Base-by-base conservation (phyloP, 108 stramenopile genomes). In the Nitzschia sp. region DNA sequence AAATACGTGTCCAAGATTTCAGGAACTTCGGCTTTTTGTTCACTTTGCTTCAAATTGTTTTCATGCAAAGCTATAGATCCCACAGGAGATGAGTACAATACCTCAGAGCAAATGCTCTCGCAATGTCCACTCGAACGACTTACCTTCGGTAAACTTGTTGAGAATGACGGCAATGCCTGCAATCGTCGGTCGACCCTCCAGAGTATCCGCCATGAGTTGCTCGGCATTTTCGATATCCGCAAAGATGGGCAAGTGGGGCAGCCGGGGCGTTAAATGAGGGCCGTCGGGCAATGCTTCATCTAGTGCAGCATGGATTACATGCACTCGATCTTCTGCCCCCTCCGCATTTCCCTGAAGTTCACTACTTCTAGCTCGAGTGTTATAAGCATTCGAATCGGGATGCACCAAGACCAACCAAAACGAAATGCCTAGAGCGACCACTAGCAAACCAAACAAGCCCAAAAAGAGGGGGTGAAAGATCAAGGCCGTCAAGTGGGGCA, bases 151-250 rank as follows among this genome's bases (percentile, higher is more conserved):
- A 58, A 83, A 85, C 25, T 80, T 46, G 70, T 85, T 75, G 9
- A 89, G 53, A 0, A 86, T 67, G 59, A 63, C 81, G 23, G 67
- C 54, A 28, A 87, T 74, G 0, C 86, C 86, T 0, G 88, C 81
- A 32, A 89, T 68, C 61, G 88, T 89, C 19, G 86, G 82, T 33
- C 69, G 80, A 0, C 54, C 57, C 13, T 48, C 1, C 28, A 88
- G 17, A 11, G 80, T 83, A 33, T 80, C 84, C 19, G 49, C 24
- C 0, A 65, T 66, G n/a, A 88, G 63, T 34, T 61, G 21, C 2
- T 74, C 33, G 1, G 63, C 66, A 59, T 81, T 57, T 26, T 54
- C 46, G 24, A 83, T 72, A 2, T 33, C 45, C n/a, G 78, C 71
- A 56, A 64, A 65, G 1, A 54, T 48, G n/a, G 77, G 77, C 1